Percentiles rank a stretch among this genome's conserved stretches.
phyloP scores from a whole-genome alignment of 2,329 filamentous ascomycete genomes.

The Berkeleyomyces rouxiae region DNA sequence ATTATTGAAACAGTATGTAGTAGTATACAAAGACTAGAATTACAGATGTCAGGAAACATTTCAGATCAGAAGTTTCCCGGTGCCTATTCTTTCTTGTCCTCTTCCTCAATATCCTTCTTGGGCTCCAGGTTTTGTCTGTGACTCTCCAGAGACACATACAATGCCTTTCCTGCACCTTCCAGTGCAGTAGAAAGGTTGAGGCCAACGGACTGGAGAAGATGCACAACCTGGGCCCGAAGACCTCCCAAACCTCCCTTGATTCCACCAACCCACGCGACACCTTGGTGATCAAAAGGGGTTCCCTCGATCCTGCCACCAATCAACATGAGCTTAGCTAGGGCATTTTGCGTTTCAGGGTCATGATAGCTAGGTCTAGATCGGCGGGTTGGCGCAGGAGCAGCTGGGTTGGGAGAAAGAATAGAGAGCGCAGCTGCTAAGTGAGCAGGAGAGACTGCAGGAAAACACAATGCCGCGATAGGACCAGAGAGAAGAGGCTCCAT shows the following conservation, averaged over 20 bases:
- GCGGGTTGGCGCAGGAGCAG: constrained; percentile 64
- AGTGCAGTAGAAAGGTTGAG: constrained; percentile 61
- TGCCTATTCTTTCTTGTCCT: constrained; percentile 14
- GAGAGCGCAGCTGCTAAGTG: constrained; percentile 70
- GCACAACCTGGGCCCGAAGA: constrained; percentile 64
- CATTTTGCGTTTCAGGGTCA: constrained; percentile 61
- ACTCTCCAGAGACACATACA: constrained; percentile 81
- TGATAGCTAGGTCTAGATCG: constrained; percentile 66
- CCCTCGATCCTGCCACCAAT: constrained; percentile 78
- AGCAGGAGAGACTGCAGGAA: constrained; percentile 68
- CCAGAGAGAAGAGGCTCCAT: constrained; percentile 67
- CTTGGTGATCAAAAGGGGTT: constrained; percentile 61
- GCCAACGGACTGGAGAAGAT: constrained; percentile 64
- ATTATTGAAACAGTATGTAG: neutral
- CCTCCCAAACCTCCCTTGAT: constrained; percentile 71
- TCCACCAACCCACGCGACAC: constrained; percentile 47
- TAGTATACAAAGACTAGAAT: neutral
- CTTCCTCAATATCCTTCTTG: constrained; percentile 34
- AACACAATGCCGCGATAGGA: constrained; percentile 60
- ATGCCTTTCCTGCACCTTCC: constrained; percentile 60
- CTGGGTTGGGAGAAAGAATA: constrained; percentile 54
- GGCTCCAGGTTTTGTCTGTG: constrained; percentile 60
- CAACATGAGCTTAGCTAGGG: constrained; percentile 71
- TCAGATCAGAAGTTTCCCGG: neutral
- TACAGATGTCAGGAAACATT: neutral